Evolutionary conservation across 1,284 basidiomycete genomes (phyloP).

Genomic region (Tetrapyrgos nigripes): DNA sequence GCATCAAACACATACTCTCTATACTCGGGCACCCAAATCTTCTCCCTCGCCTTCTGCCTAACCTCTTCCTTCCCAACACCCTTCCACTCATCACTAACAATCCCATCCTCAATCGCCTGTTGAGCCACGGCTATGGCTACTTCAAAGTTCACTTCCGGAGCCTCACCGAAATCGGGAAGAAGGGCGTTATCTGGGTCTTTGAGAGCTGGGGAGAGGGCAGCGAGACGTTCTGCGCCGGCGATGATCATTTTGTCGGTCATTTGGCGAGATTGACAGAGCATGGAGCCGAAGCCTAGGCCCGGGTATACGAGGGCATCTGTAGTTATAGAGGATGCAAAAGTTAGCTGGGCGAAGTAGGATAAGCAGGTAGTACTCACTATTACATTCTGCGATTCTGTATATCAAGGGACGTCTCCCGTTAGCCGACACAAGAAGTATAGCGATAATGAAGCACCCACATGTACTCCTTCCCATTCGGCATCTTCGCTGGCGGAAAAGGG

Average conservation of each 20-base stretch:
- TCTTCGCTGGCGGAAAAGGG: constrained; percentile 80
- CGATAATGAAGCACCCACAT: constrained; percentile 45
- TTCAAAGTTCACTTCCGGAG: constrained; percentile 76
- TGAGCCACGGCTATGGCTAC: constrained; percentile 83
- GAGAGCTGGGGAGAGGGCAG: constrained; percentile 78
- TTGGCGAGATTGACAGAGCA: constrained; percentile 64
- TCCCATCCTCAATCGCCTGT: constrained; percentile 77
- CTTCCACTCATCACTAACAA: constrained; percentile 59
- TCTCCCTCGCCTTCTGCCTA: constrained; percentile 54
- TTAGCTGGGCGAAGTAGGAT: neutral
- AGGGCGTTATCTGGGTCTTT: constrained; percentile 68
- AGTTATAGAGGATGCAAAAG: neutral
- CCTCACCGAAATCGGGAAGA: constrained; percentile 76
- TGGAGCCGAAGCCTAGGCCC: constrained; percentile 77
- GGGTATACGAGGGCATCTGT: constrained; percentile 81
- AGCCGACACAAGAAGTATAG: neutral
- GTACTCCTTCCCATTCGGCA: constrained; percentile 72
- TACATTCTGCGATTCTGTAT: constrained; percentile 72
- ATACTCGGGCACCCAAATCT: constrained; percentile 70
- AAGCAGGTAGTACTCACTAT: constrained; percentile 50
- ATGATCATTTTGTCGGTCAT: constrained; percentile 81
- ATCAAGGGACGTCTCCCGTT: neutral
- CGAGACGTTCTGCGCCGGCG: constrained; percentile 74
- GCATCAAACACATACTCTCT: constrained; percentile 67
- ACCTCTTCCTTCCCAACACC: constrained; percentile 60